A percentile compares a stretch with the other conserved stretches of the same genome.
Conservation (phyloP, 202 grass and related monocot genomes). For the Setaria italica region DNA sequence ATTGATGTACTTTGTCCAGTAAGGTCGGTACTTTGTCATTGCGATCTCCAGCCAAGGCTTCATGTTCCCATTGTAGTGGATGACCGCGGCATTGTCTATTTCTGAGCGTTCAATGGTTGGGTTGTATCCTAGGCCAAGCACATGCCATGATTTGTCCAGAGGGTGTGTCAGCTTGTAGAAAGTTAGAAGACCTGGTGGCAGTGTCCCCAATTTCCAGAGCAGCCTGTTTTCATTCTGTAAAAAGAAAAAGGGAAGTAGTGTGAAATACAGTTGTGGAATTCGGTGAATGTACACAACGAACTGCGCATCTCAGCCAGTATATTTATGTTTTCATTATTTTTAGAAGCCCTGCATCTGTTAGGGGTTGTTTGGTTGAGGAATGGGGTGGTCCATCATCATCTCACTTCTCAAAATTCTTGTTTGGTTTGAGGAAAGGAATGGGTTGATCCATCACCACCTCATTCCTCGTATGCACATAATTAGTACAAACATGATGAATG, state of each 20-base stretch:
- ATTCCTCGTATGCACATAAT: no score
- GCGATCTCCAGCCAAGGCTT: conserved; percentile 66
- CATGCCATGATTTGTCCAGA: conserved; percentile 69
- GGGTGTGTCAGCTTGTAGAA: conserved; percentile 71
- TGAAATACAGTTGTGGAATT: conserved; percentile 5
- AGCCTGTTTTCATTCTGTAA: conserved; percentile 66
- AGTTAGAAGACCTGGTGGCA: conserved; percentile 60
- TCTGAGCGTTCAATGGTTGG: conserved; percentile 57
- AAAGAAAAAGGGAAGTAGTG: conserved; percentile 1
- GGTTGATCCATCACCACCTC: neutral
- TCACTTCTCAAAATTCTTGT: neutral
- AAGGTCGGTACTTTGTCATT: conserved; percentile 66
- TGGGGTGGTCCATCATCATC: neutral
- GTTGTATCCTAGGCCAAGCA: conserved; percentile 64
- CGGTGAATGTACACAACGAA: neutral
- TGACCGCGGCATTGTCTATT: conserved; percentile 59
- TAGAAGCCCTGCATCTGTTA: neutral
- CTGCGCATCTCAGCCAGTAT: neutral
- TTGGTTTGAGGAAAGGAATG: neutral
- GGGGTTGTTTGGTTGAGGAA: neutral
- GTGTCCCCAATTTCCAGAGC: conserved; percentile 64
- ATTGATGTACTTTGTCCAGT: conserved; percentile 68
- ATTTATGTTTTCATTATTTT: neutral
- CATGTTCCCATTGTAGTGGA: conserved; percentile 76
- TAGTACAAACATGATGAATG: neutral